Percentiles rank a stretch among this genome's conserved stretches.
Conservation (phyloP, 2,329 filamentous ascomycete genomes). For the Trichoderma atrobrunneum region DNA sequence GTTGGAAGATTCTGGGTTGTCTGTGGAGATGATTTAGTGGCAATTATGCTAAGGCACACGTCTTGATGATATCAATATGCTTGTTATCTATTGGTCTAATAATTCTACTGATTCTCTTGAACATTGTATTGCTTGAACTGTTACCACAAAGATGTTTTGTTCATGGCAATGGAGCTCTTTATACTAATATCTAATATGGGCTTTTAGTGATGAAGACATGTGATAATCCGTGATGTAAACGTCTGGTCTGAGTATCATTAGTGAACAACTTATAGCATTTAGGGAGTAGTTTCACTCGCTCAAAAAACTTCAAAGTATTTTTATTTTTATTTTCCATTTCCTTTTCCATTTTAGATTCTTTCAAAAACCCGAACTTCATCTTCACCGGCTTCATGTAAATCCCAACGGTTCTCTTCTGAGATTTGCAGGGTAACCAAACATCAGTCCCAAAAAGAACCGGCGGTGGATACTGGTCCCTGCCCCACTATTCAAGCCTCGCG, state of each 20-base stretch:
- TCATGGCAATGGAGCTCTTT: background rate
- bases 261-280: background rate
- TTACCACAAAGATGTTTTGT: background rate
- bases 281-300: background rate
- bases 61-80: background rate
- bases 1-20: background rate
- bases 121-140: background rate
- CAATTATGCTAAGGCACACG: background rate
- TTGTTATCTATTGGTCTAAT: background rate
- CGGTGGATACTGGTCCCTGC: background rate
- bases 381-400: too few relatives aligned
- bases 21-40: background rate
- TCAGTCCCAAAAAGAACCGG: background rate
- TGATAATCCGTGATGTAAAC: background rate
- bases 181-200: background rate
- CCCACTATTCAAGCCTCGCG: slow-evolving; percentile 1
- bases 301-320: background rate
- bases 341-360: background rate
- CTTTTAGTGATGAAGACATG: background rate
- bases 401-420: background rate
- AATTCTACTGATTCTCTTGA: too few relatives aligned
- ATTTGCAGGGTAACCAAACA: background rate
- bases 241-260: background rate
- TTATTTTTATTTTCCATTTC: background rate
- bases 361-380: background rate